These are phyloP conservation scores for Hymenoscyphus linearis DNA, from an alignment of 2,329 filamentous ascomycete genomes.

Conservation along the genomic window DNA sequence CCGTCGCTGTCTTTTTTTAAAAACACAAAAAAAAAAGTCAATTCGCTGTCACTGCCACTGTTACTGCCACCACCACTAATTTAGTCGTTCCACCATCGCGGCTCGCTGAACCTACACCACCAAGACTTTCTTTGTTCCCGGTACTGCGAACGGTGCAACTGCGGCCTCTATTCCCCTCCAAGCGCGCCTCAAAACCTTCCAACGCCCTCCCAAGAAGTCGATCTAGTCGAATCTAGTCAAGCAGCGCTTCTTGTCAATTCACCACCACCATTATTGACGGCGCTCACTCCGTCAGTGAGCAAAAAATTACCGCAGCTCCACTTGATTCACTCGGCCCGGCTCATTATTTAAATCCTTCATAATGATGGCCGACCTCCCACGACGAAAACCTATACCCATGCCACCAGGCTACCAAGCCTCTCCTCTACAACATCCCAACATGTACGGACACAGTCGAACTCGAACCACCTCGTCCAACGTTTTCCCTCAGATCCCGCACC, in stretches of 20 bases:
- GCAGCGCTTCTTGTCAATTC: neutral
- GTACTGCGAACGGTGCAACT: neutral
- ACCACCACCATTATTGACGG: neutral
- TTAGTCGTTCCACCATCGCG: neutral
- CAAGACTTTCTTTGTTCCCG: neutral
- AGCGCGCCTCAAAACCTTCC: neutral
- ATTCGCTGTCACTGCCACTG: neutral
- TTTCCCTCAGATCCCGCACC: conserved; percentile 22
- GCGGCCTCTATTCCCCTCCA: neutral
- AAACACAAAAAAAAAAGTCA: neutral
- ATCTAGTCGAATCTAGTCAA: neutral
- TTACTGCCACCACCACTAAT: neutral
- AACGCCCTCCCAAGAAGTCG: neutral
- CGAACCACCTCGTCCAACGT: conserved; percentile 36
- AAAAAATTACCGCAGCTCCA: neutral
- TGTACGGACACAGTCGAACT: conserved; percentile 30
- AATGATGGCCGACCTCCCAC: conserved; percentile 30
- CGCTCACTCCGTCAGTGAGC: neutral
- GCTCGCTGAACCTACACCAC: neutral
- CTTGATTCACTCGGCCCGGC: neutral
- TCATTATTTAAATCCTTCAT: neutral
- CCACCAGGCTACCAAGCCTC: conserved; percentile 22
- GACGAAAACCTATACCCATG: conserved; percentile 27
- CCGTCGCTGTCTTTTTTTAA: neutral
- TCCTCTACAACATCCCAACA: conserved; percentile 14